Conservation (phyloP, 2,329 filamentous ascomycete species). For the Pyricularia pennisetigena region DNA sequence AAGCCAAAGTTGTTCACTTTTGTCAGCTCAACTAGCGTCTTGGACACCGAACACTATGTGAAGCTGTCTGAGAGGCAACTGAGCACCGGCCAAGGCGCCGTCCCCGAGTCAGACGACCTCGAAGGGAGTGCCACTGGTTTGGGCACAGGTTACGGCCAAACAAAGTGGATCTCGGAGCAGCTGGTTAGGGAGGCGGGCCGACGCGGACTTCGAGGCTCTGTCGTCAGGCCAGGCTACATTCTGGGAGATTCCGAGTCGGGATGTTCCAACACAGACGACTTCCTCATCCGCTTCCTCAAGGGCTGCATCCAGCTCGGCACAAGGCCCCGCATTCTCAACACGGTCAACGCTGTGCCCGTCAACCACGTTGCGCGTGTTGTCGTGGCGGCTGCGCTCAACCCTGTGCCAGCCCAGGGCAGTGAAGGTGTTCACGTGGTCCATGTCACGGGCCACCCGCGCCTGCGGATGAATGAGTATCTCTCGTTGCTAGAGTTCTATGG, state of each 20-base stretch:
- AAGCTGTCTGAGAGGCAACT: conserved; percentile 56
- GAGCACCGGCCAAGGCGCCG: conserved; percentile 49
- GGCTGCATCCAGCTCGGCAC: conserved; percentile 71
- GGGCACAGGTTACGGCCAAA: conserved; percentile 81
- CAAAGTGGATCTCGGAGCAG: conserved; percentile 70
- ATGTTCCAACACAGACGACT: conserved; percentile 75
- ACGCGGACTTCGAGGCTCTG: conserved; percentile 63
- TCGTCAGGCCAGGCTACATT: conserved; percentile 80
- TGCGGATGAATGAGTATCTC: conserved; percentile 72
- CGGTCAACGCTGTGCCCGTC: conserved; percentile 83
- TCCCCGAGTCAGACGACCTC: conserved; percentile 71
- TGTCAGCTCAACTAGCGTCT: conserved; percentile 70
- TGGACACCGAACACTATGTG: conserved; percentile 77
- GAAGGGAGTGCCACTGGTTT: conserved; percentile 67
- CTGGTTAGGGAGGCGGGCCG: conserved; percentile 70
- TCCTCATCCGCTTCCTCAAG: conserved; percentile 77
- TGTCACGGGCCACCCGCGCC: conserved; percentile 68
- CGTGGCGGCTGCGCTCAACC: conserved; percentile 61
- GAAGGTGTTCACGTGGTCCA: conserved; percentile 53
- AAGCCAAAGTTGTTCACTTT: conserved; percentile 75
- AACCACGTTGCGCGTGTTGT: conserved; percentile 75
- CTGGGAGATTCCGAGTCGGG: conserved; percentile 63
- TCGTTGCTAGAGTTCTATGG: conserved; percentile 61
- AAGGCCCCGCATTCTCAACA: conserved; percentile 72
- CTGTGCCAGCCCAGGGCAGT: conserved; percentile 24